Conservation (phyloP, 805 yeast species). For the Ogataea philodendri region DNA sequence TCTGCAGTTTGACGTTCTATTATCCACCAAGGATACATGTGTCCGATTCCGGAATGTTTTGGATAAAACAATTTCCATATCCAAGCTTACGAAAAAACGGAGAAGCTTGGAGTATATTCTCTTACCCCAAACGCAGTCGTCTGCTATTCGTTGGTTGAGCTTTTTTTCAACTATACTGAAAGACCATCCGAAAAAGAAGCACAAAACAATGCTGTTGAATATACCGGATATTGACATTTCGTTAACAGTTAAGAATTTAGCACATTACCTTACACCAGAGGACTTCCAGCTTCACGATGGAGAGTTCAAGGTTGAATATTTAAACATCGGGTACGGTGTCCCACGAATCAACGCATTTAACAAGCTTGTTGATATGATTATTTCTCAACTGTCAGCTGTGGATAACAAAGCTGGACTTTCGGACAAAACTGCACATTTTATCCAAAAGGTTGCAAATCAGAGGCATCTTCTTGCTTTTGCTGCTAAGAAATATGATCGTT, state of each 20-base stretch:
- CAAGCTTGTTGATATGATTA: conserved; percentile 39
- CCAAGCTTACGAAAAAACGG: conserved; percentile 23
- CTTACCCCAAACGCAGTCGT: conserved; percentile 48
- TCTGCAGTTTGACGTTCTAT: conserved; percentile 21
- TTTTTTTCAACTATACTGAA: conserved; percentile 52
- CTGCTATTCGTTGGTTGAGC: conserved; percentile 63
- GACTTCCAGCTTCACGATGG: conserved; percentile 7
- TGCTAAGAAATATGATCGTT: conserved; percentile 67
- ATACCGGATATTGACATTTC: conserved; percentile 47
- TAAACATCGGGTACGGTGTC: conserved; percentile 25
- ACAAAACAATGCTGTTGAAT: conserved; percentile 30
- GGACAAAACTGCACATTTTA: conserved; percentile 14
- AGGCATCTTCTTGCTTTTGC: conserved; percentile 38
- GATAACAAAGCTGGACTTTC: conserved; percentile 4
- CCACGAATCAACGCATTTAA: conserved; percentile 34
- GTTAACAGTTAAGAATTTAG: conserved; percentile 37
- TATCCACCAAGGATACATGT: conserved; percentile 25
- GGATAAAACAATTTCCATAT: conserved; percentile 68
- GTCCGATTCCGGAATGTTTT: conserved; percentile 60
- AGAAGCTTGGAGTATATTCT: conserved; percentile 44
- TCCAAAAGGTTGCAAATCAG: conserved; percentile 24
- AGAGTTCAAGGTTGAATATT: conserved; percentile 4
- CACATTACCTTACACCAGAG: conserved; percentile 5
- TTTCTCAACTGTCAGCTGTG: conserved; percentile 24
- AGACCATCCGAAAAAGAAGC: conserved; percentile 7